Base-by-base conservation (phyloP, 129 eudicot species). In the Chrysanthemum lavandulifolium region DNA sequence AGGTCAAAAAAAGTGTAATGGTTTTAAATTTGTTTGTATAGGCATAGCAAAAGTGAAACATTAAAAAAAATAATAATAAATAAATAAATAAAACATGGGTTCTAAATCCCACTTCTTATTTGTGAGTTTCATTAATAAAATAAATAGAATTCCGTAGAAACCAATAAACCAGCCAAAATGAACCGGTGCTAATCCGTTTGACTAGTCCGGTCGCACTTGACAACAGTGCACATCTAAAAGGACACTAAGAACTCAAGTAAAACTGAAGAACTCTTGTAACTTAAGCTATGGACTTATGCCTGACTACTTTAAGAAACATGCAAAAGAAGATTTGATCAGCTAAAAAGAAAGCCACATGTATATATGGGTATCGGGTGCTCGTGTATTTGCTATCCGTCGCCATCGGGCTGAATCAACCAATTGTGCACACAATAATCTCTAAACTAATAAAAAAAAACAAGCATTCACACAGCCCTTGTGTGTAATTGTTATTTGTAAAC, bases 311-410 rank as follows among this genome's bases (percentile, higher is more conserved):
- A 21, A n/a, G 55, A 69, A 78, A 54, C 72, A 71, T 63, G 61
- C 77, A 78, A 71, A 78, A 54, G 77, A 45, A 64, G 67, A 78
- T 62, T 53, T 47, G 76, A 63, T 71, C 63, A 19, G 21, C 9
- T 29, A 54, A 65, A 74, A 63, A 40, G 61, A 48, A 31, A 72
- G 45, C 9, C n/a, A 51, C n/a, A 43, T 15, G 25, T 56, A 40
- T 4, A 63, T 11, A 33, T 31, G 63, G 61, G 75, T 76, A 76
- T 76, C 75, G 10, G 80, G 80, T 76, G 55, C 75, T 74, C 50
- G 21, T 14, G 13, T 33, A 10, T 14, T 59, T 60, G 25, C 48
- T 19, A 72, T 58, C 29, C 27, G 23, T 72, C 76, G 2, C 58
- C 47, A 58, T 72, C 67, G 15, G 6, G 12, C 23, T 6, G 11